A percentile compares a stretch with the other conserved stretches of the same genome.
Conservation (phyloP, 192 early-diverging fungal species). For the Coemansia sp. region DNA sequence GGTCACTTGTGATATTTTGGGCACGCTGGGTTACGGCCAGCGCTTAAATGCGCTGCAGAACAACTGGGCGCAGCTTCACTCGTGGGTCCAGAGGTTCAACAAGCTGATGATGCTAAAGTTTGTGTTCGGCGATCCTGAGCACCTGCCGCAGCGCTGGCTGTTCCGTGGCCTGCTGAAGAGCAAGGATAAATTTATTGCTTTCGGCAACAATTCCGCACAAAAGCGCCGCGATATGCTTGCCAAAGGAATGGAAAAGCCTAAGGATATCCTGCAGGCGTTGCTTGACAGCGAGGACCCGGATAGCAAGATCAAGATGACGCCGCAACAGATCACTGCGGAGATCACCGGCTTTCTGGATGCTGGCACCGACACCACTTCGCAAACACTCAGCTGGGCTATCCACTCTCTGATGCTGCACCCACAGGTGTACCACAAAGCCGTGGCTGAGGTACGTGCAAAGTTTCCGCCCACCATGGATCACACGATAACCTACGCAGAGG, state of each 20-base stretch:
- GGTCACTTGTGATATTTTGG: slow-evolving; percentile 29
- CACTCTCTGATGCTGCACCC: slow-evolving; percentile 40
- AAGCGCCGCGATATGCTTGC: slow-evolving; percentile 10
- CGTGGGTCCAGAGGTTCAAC: slow-evolving; percentile 21
- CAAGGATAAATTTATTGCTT: slow-evolving; percentile 21
- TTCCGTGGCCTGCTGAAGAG: slow-evolving; percentile 10
- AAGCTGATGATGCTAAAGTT: slow-evolving; percentile 3
- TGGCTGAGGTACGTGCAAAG: slow-evolving; percentile 22
- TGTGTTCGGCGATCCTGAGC: not conserved
- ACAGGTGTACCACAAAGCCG: slow-evolving; percentile 7
- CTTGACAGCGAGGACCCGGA: slow-evolving; percentile 45
- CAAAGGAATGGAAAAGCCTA: slow-evolving; percentile 18
- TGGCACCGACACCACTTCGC: slow-evolving; percentile 42
- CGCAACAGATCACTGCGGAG: slow-evolving; percentile 27
- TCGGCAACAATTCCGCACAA: slow-evolving; percentile 10
- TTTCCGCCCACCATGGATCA: slow-evolving; percentile 22
- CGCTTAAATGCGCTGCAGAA: slow-evolving; percentile 26
- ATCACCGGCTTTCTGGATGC: slow-evolving; percentile 24
- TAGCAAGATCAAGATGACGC: slow-evolving; percentile 30
- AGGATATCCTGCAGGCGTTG: slow-evolving; percentile 43
- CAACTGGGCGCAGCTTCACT: slow-evolving; percentile 13
- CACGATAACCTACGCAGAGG: slow-evolving; percentile 28
- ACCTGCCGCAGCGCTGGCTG: slow-evolving; percentile 14
- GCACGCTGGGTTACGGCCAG: slow-evolving; percentile 35
- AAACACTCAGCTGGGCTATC: slow-evolving; percentile 36